These are phyloP conservation scores for Kazachstania sp. DNA, from an alignment of 1,139 yeast species.

Conservation along the genomic window DNA sequence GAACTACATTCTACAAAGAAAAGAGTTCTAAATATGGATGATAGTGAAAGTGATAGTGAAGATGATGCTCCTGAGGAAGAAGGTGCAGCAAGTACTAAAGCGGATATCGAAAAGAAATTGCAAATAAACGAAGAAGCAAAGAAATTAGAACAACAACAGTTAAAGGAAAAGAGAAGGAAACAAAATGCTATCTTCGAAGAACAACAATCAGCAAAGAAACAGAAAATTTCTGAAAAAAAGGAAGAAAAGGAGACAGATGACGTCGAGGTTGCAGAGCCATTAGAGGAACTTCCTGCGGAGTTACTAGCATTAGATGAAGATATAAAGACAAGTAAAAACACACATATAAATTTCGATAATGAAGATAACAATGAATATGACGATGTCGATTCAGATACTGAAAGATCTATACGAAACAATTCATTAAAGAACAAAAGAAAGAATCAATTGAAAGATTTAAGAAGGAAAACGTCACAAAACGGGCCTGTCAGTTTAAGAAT, in stretches of 20 bases:
- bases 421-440: conserved; percentile 36
- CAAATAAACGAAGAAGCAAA: conserved; percentile 33
- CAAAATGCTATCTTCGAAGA: conserved; percentile 39
- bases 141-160: conserved; percentile 33
- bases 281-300: conserved; percentile 28
- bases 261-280: conserved; percentile 9
- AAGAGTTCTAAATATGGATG: conserved; percentile 7
- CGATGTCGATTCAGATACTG: conserved; percentile 15
- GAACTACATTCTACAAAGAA: not conserved
- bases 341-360: conserved; percentile 20
- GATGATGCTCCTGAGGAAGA: conserved; percentile 37
- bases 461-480: conserved; percentile 36
- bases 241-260: conserved; percentile 20
- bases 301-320: conserved; percentile 22
- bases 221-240: conserved; percentile 33
- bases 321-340: conserved; percentile 9
- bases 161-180: conserved; percentile 44
- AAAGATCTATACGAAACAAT: conserved; percentile 23
- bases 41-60: conserved; percentile 24
- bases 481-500: conserved; percentile 48
- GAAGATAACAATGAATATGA: conserved; percentile 15
- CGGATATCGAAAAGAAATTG: conserved; percentile 33
- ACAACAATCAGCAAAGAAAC: conserved; percentile 36
- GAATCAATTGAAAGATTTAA: conserved; percentile 36
- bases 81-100: conserved; percentile 24